Conservation (phyloP, 1,284 basidiomycete genomes). For the Trichosporon faecale region DNA sequence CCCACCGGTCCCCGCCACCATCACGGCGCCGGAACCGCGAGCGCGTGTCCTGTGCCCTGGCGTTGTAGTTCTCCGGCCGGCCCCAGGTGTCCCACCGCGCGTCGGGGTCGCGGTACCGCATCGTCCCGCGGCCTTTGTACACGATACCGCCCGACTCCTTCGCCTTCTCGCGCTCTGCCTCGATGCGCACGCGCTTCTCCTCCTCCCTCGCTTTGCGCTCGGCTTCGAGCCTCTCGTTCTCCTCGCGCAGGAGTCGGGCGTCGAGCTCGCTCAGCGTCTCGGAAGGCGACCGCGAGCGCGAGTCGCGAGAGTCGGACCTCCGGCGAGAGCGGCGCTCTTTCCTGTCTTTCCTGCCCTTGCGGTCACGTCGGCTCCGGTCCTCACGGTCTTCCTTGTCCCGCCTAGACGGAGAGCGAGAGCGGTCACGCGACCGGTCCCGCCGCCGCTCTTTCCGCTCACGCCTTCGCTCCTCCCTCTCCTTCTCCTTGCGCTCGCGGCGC, state of each 20-base stretch:
- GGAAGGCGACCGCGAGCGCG: conserved; percentile 13
- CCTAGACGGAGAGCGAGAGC: not conserved
- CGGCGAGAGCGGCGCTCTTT: conserved; percentile 18
- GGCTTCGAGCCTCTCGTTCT: conserved; percentile 46
- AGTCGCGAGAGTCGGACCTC: conserved; percentile 9
- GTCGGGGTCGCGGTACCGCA: conserved; percentile 52
- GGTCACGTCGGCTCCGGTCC: conserved; percentile 11
- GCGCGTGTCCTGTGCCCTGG: conserved; percentile 29
- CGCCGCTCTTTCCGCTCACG: conserved; percentile 24
- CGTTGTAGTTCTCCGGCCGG: conserved; percentile 35
- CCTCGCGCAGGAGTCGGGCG: conserved; percentile 50
- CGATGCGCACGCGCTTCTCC: conserved; percentile 38
- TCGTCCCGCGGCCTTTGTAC: conserved; percentile 50
- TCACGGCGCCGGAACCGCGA: conserved; percentile 18
- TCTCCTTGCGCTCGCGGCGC: conserved; percentile 24
- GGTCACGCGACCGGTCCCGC: conserved; percentile 22
- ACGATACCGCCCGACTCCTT: conserved; percentile 42
- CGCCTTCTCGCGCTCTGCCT: conserved; percentile 34
- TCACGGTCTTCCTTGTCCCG: conserved; percentile 4
- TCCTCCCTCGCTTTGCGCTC: conserved; percentile 35
- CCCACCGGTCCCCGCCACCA: conserved; percentile 23
- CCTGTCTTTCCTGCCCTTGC: conserved; percentile 18
- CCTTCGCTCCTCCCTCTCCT: conserved; percentile 18
- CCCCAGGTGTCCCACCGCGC: conserved; percentile 16
- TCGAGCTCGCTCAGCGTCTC: conserved; percentile 51